A percentile compares a stretch with the other conserved stretches of the same genome.
Conservation (phyloP, 164 flowering plant genomes). For the Vitis rupestris region DNA sequence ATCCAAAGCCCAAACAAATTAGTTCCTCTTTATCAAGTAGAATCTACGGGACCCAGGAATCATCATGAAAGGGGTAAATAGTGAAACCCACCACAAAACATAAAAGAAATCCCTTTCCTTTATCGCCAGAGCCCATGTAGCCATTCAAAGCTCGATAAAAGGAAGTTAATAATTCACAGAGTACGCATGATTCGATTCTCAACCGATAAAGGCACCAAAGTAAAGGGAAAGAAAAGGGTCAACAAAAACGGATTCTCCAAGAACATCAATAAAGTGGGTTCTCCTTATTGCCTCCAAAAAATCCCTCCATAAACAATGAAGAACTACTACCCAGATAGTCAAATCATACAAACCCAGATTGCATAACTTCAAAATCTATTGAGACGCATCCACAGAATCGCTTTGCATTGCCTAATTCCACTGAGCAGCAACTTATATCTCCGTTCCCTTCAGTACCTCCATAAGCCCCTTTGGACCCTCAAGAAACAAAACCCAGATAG, state of each 20-base stretch:
- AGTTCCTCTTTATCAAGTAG: slow-evolving; percentile 7
- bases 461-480: neutral
- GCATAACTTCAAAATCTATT: slow-evolving; percentile 1
- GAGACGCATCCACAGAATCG: neutral
- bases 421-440: too few relatives aligned
- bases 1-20: neutral
- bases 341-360: neutral
- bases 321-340: neutral
- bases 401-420: too few relatives aligned
- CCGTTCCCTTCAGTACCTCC: too few relatives aligned
- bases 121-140: neutral
- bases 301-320: neutral
- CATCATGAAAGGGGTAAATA: slow-evolving; percentile 11
- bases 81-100: slow-evolving; percentile 14
- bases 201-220: slow-evolving; percentile 6
- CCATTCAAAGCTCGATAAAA: neutral
- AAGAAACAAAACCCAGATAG: neutral
- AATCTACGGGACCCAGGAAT: slow-evolving; percentile 23
- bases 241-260: slow-evolving; percentile 6
- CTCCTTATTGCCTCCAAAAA: neutral
- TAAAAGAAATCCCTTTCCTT: slow-evolving; percentile 6
- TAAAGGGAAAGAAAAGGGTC: neutral
- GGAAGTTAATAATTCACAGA: slow-evolving; percentile 2
- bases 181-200: slow-evolving; percentile 20
- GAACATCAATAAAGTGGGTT: slow-evolving; percentile 10